Base-by-base conservation (phyloP, 225 moss, liverwort and hornwort species). In the Bryum argenteum region DNA sequence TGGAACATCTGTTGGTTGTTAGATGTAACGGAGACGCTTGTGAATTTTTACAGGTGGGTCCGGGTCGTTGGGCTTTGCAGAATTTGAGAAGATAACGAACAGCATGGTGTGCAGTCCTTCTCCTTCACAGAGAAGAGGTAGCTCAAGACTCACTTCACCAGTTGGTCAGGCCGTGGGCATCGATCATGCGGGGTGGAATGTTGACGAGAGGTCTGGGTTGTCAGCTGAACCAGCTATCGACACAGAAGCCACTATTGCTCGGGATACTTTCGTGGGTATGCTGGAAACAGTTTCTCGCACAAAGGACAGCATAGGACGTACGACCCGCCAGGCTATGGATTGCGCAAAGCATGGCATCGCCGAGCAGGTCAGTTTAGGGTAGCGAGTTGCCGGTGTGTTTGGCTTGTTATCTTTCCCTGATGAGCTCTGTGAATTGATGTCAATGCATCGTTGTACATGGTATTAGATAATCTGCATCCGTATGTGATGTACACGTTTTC, bases 191-290 rank as follows among this genome's bases (percentile, higher is more conserved):
- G 92, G 83, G 57, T 88, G 93, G 86, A 89, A 77, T 67, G 89
- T 68, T 19, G 93, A 89, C 39, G 92, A 93, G 71, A 83, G 77
- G 67, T 61, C 45, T 19, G 74, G 63, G 37, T 72, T 26, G 68
- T 56, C 63, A 58, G 48, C 71, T 66, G 91, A 85, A 63, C 39
- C 74, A 20, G 67, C 65, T 37, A 74, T 78, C 15, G 97, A 97
- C 55, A 91, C 89, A 54, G 98, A 98, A 79, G 94, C 92, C 22
- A 89, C 87, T 56, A 87, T 94, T 70, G 94, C 98, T 19, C 81
- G 98, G 60, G 98, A 98, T 70, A 82, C 94, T 9, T 98, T 98
- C 66, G 92, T 91, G 75, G 98, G 98, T 17, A 98, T 98, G 98
- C 74, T 98, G 78, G 98, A 98, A 81, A 98, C 98, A 3, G 83